Percentiles rank a stretch among this genome's conserved stretches.
These are phyloP conservation scores for Crithidia sp. DNA, from an alignment of 208 protist genomes.

Conservation along the genomic window DNA sequence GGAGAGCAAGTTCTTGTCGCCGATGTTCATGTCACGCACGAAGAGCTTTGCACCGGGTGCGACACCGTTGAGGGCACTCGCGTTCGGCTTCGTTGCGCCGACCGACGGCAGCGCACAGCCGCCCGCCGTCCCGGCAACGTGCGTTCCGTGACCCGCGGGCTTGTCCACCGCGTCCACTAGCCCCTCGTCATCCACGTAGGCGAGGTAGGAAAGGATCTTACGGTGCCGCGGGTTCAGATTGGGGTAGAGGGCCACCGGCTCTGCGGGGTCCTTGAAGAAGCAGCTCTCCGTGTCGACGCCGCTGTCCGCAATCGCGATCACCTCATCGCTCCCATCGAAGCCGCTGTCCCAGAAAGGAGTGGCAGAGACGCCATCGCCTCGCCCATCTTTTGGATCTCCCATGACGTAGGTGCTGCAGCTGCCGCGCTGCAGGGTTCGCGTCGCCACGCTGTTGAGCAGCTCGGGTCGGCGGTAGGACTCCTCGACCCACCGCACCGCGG, in stretches of 20 bases:
- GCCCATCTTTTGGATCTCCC: not conserved
- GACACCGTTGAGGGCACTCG: constrained; percentile 68
- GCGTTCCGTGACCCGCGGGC: constrained; percentile 80
- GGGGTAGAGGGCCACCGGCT: constrained; percentile 71
- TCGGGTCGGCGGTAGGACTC: constrained; percentile 27
- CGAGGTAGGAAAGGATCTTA: constrained; percentile 82
- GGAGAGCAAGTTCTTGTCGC: constrained; percentile 22
- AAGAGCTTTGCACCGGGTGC: constrained; percentile 85
- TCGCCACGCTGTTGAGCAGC: constrained; percentile 46
- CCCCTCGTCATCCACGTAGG: constrained; percentile 14
- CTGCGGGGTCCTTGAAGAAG: constrained; percentile 77
- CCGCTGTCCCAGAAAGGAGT: constrained; percentile 68
- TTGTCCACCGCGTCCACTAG: constrained; percentile 32
- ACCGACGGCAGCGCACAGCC: constrained; percentile 35
- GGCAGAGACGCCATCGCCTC: not conserved
- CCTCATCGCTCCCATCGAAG: constrained; percentile 77
- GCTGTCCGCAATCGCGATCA: constrained; percentile 88
- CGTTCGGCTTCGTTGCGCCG: not conserved
- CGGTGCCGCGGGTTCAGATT: constrained; percentile 71
- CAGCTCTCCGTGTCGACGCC: constrained; percentile 87
- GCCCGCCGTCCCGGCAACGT: constrained; percentile 75
- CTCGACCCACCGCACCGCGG: constrained; percentile 81
- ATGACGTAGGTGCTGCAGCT: constrained; percentile 22
- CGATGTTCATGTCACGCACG: constrained; percentile 57
- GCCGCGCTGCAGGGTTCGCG: constrained; percentile 44